phyloP scores from a whole-genome alignment of 371 early-diverging fungal genomes.

The Haplosporangium sp. region DNA sequence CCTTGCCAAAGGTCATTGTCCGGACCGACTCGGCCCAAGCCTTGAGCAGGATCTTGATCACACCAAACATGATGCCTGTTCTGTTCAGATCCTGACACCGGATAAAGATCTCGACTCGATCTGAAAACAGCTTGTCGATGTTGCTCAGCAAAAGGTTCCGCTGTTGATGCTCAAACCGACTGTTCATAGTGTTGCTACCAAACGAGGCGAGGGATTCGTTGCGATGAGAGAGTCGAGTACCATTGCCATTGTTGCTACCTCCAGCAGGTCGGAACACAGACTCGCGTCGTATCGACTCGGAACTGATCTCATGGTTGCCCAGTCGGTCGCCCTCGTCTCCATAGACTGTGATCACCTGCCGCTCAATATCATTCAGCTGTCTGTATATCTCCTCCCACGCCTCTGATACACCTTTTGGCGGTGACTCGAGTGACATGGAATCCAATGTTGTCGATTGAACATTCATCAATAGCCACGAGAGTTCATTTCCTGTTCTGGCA shows the following conservation, averaged over 20 bases:
- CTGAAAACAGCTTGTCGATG: slow-evolving; percentile 79
- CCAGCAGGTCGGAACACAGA: slow-evolving; percentile 23
- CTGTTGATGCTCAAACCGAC: slow-evolving; percentile 42
- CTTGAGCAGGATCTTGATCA: slow-evolving; percentile 71
- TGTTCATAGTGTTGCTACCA: slow-evolving; percentile 50
- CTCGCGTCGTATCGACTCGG: slow-evolving; percentile 48
- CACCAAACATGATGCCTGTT: slow-evolving; percentile 60
- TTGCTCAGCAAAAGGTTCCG: slow-evolving; percentile 63
- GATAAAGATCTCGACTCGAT: slow-evolving; percentile 69
- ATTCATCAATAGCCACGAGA: slow-evolving; percentile 44
- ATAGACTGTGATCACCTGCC: slow-evolving; percentile 36
- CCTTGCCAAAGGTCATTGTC: slow-evolving; percentile 57
- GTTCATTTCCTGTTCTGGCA: slow-evolving; percentile 40
- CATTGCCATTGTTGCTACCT: slow-evolving; percentile 13
- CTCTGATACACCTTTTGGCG: slow-evolving; percentile 32
- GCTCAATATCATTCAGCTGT: slow-evolving; percentile 42
- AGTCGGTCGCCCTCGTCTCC: slow-evolving; percentile 46
- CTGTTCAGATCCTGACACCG: slow-evolving; percentile 68
- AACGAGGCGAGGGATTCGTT: slow-evolving; percentile 45
- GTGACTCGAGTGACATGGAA: slow-evolving; percentile 20
- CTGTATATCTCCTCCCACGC: slow-evolving; percentile 40
- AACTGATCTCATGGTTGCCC: slow-evolving; percentile 39
- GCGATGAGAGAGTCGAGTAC: slow-evolving; percentile 19
- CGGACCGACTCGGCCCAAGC: slow-evolving; percentile 68
- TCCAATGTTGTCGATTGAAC: slow-evolving; percentile 17